Evolutionary conservation across 352 stramenopile genomes (phyloP).

Genomic region (Aphanomyces invadans): DNA sequence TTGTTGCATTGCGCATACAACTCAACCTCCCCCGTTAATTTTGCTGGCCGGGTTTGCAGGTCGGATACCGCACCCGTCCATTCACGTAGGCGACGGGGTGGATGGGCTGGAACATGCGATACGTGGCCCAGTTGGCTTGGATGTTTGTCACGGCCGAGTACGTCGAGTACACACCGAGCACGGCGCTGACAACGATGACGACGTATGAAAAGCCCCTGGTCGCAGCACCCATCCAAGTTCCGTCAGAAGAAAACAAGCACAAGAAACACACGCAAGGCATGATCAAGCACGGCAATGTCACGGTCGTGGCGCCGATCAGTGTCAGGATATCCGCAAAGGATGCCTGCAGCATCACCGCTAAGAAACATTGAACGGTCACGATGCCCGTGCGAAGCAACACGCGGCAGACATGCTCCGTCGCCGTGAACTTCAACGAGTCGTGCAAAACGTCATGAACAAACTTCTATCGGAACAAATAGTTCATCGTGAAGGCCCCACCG

Average conservation of each 20-base stretch:
- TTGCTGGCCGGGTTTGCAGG: slow-evolving; percentile 49
- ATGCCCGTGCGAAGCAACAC: slow-evolving; percentile 40
- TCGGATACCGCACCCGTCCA: slow-evolving; percentile 42
- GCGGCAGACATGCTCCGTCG: slow-evolving; percentile 41
- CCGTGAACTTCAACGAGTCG: slow-evolving; percentile 32
- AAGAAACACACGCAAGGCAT: slow-evolving; percentile 73
- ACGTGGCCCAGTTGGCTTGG: slow-evolving; percentile 39
- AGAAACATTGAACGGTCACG: slow-evolving; percentile 40
- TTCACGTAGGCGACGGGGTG: slow-evolving; percentile 26
- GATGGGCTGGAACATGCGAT: slow-evolving; percentile 38
- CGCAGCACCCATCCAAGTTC: slow-evolving; percentile 40
- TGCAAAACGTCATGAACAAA: slow-evolving; percentile 7
- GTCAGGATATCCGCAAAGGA: slow-evolving; percentile 65
- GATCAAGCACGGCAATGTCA: slow-evolving; percentile 65
- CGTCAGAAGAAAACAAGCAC: slow-evolving; percentile 42
- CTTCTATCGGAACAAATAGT: slow-evolving; percentile 1
- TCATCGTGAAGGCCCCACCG: background rate
- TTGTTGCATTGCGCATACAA: too few relatives aligned
- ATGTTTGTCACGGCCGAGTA: slow-evolving; percentile 45
- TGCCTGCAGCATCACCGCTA: slow-evolving; percentile 58
- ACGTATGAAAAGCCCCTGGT: slow-evolving; percentile 45
- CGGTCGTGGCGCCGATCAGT: slow-evolving; percentile 52
- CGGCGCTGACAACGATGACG: slow-evolving; percentile 41
- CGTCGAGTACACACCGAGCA: slow-evolving; percentile 52
- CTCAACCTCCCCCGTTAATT: slow-evolving; percentile 47